Base-by-base conservation (phyloP, 352 stramenopile species). In the Aphanomyces invadans region DNA sequence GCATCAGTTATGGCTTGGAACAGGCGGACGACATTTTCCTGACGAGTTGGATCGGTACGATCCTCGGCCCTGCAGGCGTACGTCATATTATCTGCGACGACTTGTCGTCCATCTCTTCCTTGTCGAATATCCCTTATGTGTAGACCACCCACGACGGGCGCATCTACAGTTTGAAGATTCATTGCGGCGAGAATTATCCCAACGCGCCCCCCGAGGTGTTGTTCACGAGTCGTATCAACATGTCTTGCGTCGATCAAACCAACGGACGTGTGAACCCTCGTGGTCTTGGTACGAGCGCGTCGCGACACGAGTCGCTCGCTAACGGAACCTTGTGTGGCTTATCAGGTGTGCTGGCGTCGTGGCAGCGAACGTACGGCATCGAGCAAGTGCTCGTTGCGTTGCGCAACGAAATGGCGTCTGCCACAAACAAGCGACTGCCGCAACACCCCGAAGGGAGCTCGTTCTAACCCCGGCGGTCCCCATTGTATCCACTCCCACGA, bases 151-250 rank as follows among this genome's bases (percentile, higher is more conserved):
- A 98, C 74, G 96, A 98, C 64, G 88, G 90, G 59, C 89, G 95
- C 65, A 97, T 99, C 70, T 99, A 99, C 78, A 96, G 96, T 70
- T 81, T 99, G 55, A 85, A 88, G 68, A 92, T 97, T 73, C 84
- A 96, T 76, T 97, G 90, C 73, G 92, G 89, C 57, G 87, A 96
- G 67, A 79, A 94, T 39, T 99, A 99, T 74, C 96, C 96, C n/a
- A 81, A 96, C 56, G 69, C 87, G 32, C 94, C 96, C 39, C 96
- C 96, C 5, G 77, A 95, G 51, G 89, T 99, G 26, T 84, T 87
- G 45, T 99, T 99, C 77, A 92, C 97, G 62, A 97, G 92, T 64
- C 92, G 93, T 73, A 98, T 99, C 77, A 98, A 98, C 80, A 97
- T 99, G 87, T 90, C 73, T 62, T 98, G 92, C 74, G 95, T 99